Evolutionary conservation across 202 grass and related monocot species (phyloP).

Genomic region (Carex sylvatica): DNA sequence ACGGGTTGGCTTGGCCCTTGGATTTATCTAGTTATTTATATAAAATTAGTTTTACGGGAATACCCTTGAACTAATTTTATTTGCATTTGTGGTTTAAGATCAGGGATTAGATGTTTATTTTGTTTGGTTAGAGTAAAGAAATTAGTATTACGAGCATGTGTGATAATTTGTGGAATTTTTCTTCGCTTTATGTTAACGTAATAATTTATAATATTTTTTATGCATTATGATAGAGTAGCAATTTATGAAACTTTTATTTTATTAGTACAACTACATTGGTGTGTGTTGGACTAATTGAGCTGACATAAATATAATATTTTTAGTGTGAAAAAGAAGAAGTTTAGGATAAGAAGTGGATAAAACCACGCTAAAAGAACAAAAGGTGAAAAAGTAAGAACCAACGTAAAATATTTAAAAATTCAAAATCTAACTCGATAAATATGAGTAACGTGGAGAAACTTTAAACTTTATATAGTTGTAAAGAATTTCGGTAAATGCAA

Average conservation of each 20-base stretch:
- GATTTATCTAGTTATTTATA: not conserved
- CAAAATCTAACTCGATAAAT: no score
- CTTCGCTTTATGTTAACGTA: not conserved
- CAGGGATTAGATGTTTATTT: not conserved
- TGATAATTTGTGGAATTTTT: not conserved
- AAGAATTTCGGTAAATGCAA: no score
- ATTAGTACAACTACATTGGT: not conserved
- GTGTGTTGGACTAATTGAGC: not conserved
- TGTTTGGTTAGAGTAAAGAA: not conserved
- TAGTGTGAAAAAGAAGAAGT: not conserved
- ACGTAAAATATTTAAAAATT: not conserved
- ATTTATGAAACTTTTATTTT: not conserved
- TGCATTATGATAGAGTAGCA: not conserved
- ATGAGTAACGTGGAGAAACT: not conserved
- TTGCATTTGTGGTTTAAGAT: not conserved
- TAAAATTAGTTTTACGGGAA: not conserved
- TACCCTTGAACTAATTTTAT: conserved; percentile 12
- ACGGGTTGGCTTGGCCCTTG: not conserved
- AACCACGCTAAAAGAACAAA: not conserved
- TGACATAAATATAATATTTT: no score
- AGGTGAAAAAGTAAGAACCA: not conserved
- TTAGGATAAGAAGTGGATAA: not conserved
- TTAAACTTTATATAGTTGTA: not conserved
- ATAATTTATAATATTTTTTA: not conserved
- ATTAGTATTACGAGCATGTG: not conserved